Conservation (phyloP, 2,329 filamentous ascomycete species). For the Cryphonectria radicalis region DNA sequence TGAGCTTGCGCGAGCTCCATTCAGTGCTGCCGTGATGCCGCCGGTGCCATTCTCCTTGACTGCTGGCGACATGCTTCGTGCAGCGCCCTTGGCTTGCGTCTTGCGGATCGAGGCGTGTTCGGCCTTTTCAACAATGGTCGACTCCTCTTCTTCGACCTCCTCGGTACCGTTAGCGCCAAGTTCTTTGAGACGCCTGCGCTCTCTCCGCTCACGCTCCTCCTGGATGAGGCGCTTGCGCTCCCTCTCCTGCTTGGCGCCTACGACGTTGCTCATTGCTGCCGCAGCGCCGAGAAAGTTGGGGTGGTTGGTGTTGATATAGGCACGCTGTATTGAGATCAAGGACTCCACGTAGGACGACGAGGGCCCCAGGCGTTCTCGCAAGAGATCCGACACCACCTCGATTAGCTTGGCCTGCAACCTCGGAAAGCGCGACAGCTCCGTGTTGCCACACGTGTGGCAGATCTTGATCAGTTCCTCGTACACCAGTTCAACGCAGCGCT, state of each 20-base stretch:
- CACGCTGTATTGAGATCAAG: constrained; percentile 93
- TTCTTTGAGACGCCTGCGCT: constrained; percentile 82
- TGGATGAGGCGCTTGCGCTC: constrained; percentile 80
- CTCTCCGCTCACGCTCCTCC: constrained; percentile 85
- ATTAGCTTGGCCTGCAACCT: constrained; percentile 95
- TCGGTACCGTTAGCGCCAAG: constrained; percentile 78
- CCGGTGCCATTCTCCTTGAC: constrained; percentile 69
- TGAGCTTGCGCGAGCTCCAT: constrained; percentile 65
- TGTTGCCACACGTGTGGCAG: constrained; percentile 96
- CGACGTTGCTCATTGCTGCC: constrained; percentile 96
- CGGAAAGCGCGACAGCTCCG: constrained; percentile 88
- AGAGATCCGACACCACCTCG: constrained; percentile 93
- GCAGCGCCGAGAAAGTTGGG: constrained; percentile 97
- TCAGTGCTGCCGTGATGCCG: constrained; percentile 68
- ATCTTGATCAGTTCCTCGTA: constrained; percentile 99
- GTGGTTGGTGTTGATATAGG: constrained; percentile 99
- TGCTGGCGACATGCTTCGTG: constrained; percentile 82
- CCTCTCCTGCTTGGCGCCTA: constrained; percentile 91
- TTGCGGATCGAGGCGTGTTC: constrained; percentile 65
- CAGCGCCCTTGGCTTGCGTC: constrained; percentile 58
- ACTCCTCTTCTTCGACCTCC: constrained; percentile 53
- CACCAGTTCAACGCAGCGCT: constrained; percentile 95
- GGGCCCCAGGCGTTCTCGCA: constrained; percentile 89
- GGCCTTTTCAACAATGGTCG: constrained; percentile 50
- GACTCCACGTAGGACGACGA: constrained; percentile 92